Conservation (phyloP, 257 asterid genomes). For the Gentiana straminea region DNA sequence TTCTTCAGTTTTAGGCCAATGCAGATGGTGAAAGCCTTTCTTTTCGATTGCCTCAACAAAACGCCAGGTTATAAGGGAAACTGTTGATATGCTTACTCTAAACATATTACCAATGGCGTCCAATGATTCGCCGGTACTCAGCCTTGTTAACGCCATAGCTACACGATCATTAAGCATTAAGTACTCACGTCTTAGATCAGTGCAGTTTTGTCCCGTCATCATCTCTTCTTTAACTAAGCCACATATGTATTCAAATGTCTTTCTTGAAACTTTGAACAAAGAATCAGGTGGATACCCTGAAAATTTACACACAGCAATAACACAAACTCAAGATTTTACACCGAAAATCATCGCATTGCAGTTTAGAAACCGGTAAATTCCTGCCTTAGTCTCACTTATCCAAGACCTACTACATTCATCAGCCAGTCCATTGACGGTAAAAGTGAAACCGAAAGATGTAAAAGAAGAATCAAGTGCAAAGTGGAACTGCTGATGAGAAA, state of each 20-base stretch:
- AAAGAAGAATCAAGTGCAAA: neutral
- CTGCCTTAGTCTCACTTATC: too few species aligned
- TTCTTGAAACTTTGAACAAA: conserved; percentile 16
- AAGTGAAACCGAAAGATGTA: neutral
- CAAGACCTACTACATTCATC: neutral
- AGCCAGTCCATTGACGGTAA: neutral
- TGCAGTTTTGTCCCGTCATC: neutral
- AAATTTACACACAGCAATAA: too few species aligned
- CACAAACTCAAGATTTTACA: neutral
- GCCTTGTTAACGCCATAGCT: conserved; percentile 21
- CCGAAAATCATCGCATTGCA: too few species aligned
- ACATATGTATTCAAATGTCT: conserved; percentile 22
- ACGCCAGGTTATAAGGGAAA: conserved; percentile 16
- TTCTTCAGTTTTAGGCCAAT: conserved; percentile 18
- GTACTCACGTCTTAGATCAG: conserved; percentile 12
- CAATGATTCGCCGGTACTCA: conserved; percentile 18
- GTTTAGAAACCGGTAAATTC: neutral
- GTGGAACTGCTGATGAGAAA: neutral
- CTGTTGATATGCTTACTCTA: conserved; percentile 10
- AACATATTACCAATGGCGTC: conserved; percentile 9
- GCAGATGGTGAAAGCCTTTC: conserved; percentile 13
- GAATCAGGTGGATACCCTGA: conserved; percentile 4
- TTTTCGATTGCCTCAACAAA: conserved; percentile 24
- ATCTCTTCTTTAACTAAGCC: conserved; percentile 16
- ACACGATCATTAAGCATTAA: conserved; percentile 17